Conservation (phyloP, 805 yeast species). For the Monosporozyma aquatica region DNA sequence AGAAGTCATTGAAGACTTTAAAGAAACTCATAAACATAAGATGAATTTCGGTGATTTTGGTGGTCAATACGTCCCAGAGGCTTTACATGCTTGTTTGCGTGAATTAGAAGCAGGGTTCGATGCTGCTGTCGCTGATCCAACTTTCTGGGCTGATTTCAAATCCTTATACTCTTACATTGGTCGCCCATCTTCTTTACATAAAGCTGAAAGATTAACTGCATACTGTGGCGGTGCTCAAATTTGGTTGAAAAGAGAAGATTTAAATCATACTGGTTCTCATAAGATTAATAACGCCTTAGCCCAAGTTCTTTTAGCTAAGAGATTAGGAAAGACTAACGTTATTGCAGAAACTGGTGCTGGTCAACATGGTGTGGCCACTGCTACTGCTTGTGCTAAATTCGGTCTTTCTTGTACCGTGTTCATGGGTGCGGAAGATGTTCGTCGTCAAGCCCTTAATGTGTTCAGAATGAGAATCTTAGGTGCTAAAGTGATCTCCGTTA, state of each 20-base stretch:
- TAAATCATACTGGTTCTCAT: slow-evolving; percentile 84
- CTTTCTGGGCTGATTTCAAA: slow-evolving; percentile 88
- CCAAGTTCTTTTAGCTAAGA: slow-evolving; percentile 68
- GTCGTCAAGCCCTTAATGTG: slow-evolving; percentile 96
- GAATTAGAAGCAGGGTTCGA: slow-evolving; percentile 87
- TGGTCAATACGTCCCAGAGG: slow-evolving; percentile 98
- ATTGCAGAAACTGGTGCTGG: slow-evolving; percentile 93
- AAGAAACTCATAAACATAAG: slow-evolving; percentile 57
- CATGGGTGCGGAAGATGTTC: slow-evolving; percentile 99
- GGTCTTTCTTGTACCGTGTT: slow-evolving; percentile 89
- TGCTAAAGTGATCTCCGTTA: slow-evolving; percentile 88
- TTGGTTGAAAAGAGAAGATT: slow-evolving; percentile 97
- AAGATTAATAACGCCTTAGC: slow-evolving; percentile 80
- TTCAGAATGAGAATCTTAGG: slow-evolving; percentile 96
- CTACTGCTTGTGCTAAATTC: slow-evolving; percentile 86
- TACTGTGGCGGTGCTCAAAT: slow-evolving; percentile 91
- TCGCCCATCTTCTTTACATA: slow-evolving; percentile 88
- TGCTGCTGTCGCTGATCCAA: slow-evolving; percentile 77
- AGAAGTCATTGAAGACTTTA: slow-evolving; percentile 30
- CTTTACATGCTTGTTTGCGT: slow-evolving; percentile 79
- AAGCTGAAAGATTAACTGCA: slow-evolving; percentile 83
- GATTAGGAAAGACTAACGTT: slow-evolving; percentile 66
- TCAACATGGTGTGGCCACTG: slow-evolving; percentile 89
- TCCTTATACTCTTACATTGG: slow-evolving; percentile 87
- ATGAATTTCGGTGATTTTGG: slow-evolving; percentile 92